Evolutionary conservation across 1,284 basidiomycete species (phyloP).

Genomic region (Cutaneotrichosporon daszewskae): DNA sequence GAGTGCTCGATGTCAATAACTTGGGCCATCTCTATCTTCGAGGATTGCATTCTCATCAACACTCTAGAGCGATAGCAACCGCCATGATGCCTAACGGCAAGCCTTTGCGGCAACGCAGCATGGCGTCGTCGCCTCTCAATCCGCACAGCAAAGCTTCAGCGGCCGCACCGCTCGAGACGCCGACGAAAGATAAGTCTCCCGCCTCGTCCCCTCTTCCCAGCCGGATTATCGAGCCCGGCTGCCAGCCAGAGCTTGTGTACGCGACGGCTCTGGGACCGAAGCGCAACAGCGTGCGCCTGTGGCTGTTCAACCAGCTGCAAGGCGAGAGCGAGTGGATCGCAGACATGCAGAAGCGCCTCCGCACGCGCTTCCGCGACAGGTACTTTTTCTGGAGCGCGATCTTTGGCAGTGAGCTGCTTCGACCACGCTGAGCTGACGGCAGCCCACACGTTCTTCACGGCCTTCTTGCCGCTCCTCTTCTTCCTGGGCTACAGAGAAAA

Average conservation of each 20-base stretch:
- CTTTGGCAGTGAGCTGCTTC: slow-evolving; percentile 57
- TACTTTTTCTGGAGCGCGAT: slow-evolving; percentile 89
- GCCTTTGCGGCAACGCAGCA: no score
- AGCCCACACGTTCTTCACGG: slow-evolving; percentile 91
- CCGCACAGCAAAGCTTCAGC: no score
- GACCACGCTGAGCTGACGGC: neutral
- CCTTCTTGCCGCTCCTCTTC: slow-evolving; percentile 74
- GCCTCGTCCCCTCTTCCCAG: no score
- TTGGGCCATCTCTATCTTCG: no score
- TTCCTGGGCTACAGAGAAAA: slow-evolving; percentile 74
- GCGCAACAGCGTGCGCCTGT: slow-evolving; percentile 60
- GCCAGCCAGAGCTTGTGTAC: slow-evolving; percentile 55
- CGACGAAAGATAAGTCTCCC: neutral
- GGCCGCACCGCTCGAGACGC: neutral
- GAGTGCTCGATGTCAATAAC: no score
- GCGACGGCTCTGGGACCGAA: slow-evolving; percentile 60
- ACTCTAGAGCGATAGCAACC: no score
- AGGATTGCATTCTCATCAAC: no score
- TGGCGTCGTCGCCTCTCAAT: no score
- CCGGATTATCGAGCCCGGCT: slow-evolving; percentile 31
- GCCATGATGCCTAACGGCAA: no score
- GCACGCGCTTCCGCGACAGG: slow-evolving; percentile 67
- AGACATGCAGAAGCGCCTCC: slow-evolving; percentile 61
- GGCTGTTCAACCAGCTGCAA: slow-evolving; percentile 58
- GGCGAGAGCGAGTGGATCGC: slow-evolving; percentile 64